These are phyloP conservation scores for Aspergillus pseudoviridinutans DNA, from an alignment of 2,329 filamentous ascomycete species.

Conservation along the genomic window DNA sequence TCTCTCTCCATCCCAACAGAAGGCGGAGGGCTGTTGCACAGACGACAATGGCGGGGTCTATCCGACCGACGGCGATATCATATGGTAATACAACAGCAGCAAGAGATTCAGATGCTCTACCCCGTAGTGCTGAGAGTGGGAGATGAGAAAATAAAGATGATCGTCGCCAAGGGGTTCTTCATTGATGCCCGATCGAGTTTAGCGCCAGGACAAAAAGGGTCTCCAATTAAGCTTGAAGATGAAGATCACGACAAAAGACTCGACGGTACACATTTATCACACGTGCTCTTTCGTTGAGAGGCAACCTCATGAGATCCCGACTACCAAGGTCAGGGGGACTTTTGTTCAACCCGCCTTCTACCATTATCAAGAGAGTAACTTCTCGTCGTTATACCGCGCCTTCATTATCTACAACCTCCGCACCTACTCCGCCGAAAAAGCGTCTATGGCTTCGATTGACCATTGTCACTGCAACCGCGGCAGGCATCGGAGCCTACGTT, in stretches of 20 bases:
- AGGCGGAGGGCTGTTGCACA: neutral
- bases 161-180: conserved; percentile 1
- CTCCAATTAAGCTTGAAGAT: neutral
- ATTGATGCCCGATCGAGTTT: neutral
- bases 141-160: conserved; percentile 6
- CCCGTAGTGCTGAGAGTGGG: neutral
- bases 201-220: neutral
- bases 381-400: conserved; percentile 6
- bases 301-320: conserved; percentile 18
- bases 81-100: neutral
- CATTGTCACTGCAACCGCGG: conserved; percentile 32
- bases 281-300: neutral
- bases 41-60: neutral
- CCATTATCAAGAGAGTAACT: conserved; percentile 8
- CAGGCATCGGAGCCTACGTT: conserved; percentile 34
- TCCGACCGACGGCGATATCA: neutral
- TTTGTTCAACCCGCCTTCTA: conserved; percentile 15
- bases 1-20: neutral
- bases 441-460: conserved; percentile 33
- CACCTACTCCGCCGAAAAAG: conserved; percentile 18
- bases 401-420: conserved; percentile 13
- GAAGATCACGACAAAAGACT: neutral
- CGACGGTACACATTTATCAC: neutral
- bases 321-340: conserved; percentile 7
- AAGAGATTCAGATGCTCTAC: neutral